Evolutionary conservation across 2,329 filamentous ascomycete species (phyloP), one percentile per base, ranked within the genome.

Genomic region (Madurella fahalii): DNA sequence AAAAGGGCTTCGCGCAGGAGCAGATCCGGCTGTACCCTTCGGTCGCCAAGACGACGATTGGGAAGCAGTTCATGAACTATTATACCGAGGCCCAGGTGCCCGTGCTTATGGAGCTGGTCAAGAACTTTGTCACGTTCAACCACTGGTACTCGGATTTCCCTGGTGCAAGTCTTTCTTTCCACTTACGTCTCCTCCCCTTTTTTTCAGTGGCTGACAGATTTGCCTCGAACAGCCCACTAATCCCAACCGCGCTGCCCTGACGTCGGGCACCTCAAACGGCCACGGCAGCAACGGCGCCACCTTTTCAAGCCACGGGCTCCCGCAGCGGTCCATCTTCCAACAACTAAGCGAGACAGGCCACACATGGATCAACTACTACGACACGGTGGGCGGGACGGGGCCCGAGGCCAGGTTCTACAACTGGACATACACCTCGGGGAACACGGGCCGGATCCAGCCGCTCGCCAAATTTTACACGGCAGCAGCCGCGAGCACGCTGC

Each of bases 311-410:
- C 69, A 57, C 58, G 66, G 58, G 7, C 62, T 69, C 49, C 57
- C 61, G 42, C 64, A 68, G 57, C 61, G 55, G 44, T 67, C 67
- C 54, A 70, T 76, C 60, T 76, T 76, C 66, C 67, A 76, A 65
- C 64, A 69, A 12, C 61, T 77, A 25, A 69, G 67, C 0, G 72
- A 75, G 50, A 64, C 65, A 17, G 65, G 66, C 52, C 69, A 73
- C 56, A 66, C 66, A 41, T 78, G 76, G 76, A 71, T 68, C 52
- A 77, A 78, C 64, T 78, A 77, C 64, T 68, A 72, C 44, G 73
- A 75, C 62, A 67, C 72, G 39, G 71, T 67, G 11, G 64, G 61
- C 8, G 67, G 67, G 3, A 66, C 64, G 2, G 71, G 68, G 18
- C 74, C 75, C 0, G 75, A 77, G 54, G 69, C 74, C 0, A 60